These are phyloP conservation scores for Rhodomyrtus tomentosa DNA, from an alignment of 345 rosid species.

Conservation along the genomic window DNA sequence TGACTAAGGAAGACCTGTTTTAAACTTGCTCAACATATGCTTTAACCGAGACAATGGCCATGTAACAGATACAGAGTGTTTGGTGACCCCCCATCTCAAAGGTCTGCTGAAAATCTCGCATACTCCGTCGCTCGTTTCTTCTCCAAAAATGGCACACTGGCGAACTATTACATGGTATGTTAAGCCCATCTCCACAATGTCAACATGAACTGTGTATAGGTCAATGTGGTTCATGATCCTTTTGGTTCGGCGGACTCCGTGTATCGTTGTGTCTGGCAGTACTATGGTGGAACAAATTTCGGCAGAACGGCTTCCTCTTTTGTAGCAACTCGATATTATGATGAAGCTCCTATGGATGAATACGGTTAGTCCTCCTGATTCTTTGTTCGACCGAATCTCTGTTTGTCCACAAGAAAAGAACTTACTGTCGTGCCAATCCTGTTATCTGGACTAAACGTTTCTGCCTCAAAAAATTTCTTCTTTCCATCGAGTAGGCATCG, in stretches of 20 bases:
- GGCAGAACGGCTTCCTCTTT: constrained; percentile 33
- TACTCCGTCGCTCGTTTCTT: constrained; percentile 37
- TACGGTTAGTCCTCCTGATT: constrained; percentile 13
- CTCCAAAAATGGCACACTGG: constrained; percentile 36
- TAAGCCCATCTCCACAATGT: background rate
- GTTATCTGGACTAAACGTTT: background rate
- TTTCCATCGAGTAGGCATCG: background rate
- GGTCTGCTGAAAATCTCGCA: constrained; percentile 30
- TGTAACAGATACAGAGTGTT: constrained; percentile 33
- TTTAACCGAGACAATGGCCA: background rate
- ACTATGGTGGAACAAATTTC: constrained; percentile 42
- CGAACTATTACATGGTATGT: constrained; percentile 45
- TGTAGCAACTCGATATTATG: constrained; percentile 37
- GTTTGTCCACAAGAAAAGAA: background rate
- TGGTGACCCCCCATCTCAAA: constrained; percentile 44
- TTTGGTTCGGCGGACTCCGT: background rate
- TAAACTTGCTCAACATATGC: background rate
- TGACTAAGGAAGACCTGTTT: background rate
- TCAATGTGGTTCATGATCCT: background rate
- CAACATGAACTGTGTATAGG: background rate
- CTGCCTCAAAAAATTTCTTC: background rate
- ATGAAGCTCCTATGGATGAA: constrained; percentile 47
- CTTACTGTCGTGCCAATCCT: background rate
- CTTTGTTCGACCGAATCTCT: background rate
- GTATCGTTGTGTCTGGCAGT: constrained; percentile 6